Conservation (phyloP, 495 filamentous ascomycete genomes). For the Penicillium steckii region DNA sequence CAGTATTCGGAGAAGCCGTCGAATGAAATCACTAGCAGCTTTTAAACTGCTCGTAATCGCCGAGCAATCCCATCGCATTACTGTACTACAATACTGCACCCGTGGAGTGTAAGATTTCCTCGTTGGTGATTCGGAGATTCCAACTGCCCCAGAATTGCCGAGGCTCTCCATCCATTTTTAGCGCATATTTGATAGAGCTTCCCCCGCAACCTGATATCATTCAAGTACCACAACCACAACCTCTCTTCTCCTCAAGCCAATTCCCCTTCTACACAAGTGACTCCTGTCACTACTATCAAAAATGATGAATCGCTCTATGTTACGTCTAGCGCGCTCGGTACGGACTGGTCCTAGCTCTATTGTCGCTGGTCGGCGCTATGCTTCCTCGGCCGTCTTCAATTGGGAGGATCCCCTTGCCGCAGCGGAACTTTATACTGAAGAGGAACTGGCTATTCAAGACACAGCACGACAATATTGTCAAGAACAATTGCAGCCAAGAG, state of each 20-base stretch:
- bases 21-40: constrained; percentile 9
- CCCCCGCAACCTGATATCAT: constrained; percentile 22
- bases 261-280: not conserved
- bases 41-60: not conserved
- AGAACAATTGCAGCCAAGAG: constrained; percentile 77
- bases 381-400: constrained; percentile 65
- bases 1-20: constrained; percentile 12
- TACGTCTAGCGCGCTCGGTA: constrained; percentile 38
- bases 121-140: constrained; percentile 11
- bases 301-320: constrained; percentile 39
- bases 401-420: constrained; percentile 89
- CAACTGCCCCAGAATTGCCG: constrained; percentile 21
- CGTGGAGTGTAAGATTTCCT: not conserved
- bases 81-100: not conserved
- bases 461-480: constrained; percentile 92
- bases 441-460: constrained; percentile 85
- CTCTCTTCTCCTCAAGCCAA: not conserved
- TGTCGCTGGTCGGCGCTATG: constrained; percentile 37
- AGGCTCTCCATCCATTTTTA: constrained; percentile 21
- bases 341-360: constrained; percentile 20
- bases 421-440: constrained; percentile 74
- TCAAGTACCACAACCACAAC: not conserved
- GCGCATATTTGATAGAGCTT: constrained; percentile 30
- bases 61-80: constrained; percentile 1
- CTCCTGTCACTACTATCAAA: not conserved